A percentile compares a stretch with the other conserved stretches of the same genome.
Conservation (phyloP, 306 rosid genomes). For the Ormosia semicastrata region DNA sequence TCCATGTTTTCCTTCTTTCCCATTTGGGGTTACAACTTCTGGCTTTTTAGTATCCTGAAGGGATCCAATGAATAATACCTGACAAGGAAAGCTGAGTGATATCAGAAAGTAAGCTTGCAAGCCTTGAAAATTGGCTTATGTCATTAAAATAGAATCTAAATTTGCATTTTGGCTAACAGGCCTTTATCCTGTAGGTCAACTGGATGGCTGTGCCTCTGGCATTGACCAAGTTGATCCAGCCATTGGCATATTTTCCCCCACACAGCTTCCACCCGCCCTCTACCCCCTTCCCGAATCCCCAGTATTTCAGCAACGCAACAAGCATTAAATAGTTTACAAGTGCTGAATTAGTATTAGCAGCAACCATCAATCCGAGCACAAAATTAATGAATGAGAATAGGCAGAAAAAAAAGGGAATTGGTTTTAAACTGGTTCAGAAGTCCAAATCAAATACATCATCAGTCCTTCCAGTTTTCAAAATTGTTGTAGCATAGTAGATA, state of each 20-base stretch:
- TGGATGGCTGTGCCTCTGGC: background rate
- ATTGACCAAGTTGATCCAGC: background rate
- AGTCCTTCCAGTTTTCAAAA: no score
- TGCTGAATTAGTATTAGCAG: background rate
- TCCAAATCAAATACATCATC: no score
- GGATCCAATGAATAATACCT: conserved; percentile 79
- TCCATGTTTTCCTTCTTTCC: conserved; percentile 39
- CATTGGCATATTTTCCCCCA: background rate
- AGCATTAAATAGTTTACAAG: background rate
- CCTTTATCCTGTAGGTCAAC: background rate
- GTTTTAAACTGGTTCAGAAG: no score
- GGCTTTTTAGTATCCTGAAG: conserved; percentile 46
- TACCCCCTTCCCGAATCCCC: background rate
- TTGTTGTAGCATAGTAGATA: no score
- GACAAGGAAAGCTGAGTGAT: conserved; percentile 32
- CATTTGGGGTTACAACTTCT: conserved; percentile 25
- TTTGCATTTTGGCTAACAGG: background rate
- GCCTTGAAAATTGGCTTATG: conserved; percentile 2
- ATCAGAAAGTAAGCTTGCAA: background rate
- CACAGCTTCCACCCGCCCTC: background rate
- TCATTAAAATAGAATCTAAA: background rate
- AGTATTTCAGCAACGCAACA: background rate
- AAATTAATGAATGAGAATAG: no score
- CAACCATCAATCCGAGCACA: background rate
- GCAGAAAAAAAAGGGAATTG: no score